Conservation (phyloP, 2,329 filamentous ascomycete species). For the Fusarium concolor region DNA sequence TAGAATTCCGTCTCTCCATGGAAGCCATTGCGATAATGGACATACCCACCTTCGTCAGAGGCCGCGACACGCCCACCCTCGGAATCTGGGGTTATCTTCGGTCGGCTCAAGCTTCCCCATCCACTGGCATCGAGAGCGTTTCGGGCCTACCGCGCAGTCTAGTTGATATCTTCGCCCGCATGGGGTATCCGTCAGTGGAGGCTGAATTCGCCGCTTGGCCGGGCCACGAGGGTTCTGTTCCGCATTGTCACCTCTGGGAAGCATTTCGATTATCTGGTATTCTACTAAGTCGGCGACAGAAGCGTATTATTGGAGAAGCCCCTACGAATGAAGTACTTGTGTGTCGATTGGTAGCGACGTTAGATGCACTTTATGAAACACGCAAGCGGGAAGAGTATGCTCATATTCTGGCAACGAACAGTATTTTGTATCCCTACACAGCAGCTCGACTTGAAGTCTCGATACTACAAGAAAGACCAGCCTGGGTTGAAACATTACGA, state of each 20-base stretch:
- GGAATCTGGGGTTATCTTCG: slow-evolving; percentile 29
- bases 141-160: slow-evolving; percentile 46
- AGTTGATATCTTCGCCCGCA: slow-evolving; percentile 42
- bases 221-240: slow-evolving; percentile 42
- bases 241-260: slow-evolving; percentile 48
- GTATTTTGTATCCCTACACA: slow-evolving; percentile 45
- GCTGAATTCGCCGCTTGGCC: slow-evolving; percentile 39
- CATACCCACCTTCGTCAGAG: slow-evolving; percentile 36
- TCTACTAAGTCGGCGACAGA: slow-evolving; percentile 35
- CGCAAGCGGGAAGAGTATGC: slow-evolving; percentile 16
- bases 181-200: slow-evolving; percentile 32
- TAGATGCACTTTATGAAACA: slow-evolving; percentile 43
- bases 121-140: slow-evolving; percentile 40
- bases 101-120: slow-evolving; percentile 3
- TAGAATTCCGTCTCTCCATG: slow-evolving; percentile 9
- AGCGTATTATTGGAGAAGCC: not conserved
- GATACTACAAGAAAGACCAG: slow-evolving; percentile 18
- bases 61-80: slow-evolving; percentile 17
- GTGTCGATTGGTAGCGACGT: slow-evolving; percentile 39
- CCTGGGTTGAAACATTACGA: slow-evolving; percentile 31
- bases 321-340: slow-evolving; percentile 33
- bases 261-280: slow-evolving; percentile 44
- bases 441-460: slow-evolving; percentile 44
- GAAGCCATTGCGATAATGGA: slow-evolving; percentile 41
- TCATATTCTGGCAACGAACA: slow-evolving; percentile 41